These are phyloP conservation scores for Alternaria sp. DNA, from an alignment of 2,329 filamentous ascomycete species.

Conservation along the genomic window DNA sequence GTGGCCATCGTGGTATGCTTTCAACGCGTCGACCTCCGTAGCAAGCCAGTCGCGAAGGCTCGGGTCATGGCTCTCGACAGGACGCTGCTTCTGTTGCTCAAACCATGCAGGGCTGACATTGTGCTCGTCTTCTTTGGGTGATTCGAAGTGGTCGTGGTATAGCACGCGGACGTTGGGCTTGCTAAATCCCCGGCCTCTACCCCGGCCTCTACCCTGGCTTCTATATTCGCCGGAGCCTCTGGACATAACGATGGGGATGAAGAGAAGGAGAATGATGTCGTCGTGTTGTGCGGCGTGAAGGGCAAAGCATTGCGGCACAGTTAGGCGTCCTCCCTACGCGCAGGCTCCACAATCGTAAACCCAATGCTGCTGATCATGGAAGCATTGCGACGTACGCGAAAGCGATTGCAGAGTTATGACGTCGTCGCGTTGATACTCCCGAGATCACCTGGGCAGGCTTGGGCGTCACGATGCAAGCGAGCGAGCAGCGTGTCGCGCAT, in stretches of 20 bases:
- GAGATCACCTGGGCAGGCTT: not conserved
- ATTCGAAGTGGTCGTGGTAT: not conserved
- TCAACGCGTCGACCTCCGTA: not conserved
- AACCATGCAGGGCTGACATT: not conserved
- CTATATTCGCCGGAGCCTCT: no score
- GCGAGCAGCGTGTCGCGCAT: not conserved
- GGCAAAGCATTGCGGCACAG: no score
- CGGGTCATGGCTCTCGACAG: not conserved
- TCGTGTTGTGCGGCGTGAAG: no score
- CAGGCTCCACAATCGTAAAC: no score
- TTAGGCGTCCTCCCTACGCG: no score
- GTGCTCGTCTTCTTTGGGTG: not conserved
- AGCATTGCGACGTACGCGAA: not conserved
- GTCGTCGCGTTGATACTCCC: not conserved
- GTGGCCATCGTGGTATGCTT: not conserved
- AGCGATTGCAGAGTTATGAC: not conserved
- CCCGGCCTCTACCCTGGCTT: no score
- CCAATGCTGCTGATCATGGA: not conserved
- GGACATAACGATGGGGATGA: no score
- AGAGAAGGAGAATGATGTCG: no score
- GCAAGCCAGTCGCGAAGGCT: not conserved
- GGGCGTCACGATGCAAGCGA: not conserved
- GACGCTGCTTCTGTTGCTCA: not conserved
- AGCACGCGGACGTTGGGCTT: no score
- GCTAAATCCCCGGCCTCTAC: no score